These are phyloP conservation scores for Colletotrichum horii DNA, from an alignment of 2,329 filamentous ascomycete species.

Conservation along the genomic window DNA sequence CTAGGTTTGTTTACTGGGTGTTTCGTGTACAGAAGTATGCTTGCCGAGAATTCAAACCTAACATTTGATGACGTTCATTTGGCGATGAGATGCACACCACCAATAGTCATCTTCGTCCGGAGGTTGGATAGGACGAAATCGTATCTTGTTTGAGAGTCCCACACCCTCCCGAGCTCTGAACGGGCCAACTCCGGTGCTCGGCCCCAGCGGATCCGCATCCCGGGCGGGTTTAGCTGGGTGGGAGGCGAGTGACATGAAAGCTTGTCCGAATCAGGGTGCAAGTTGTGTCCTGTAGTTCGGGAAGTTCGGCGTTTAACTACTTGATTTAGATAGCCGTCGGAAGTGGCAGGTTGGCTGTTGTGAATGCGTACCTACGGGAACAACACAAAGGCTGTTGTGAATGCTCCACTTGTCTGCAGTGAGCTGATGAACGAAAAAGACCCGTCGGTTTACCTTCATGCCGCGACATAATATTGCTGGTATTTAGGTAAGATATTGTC, in stretches of 20 bases:
- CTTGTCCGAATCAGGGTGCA: neutral
- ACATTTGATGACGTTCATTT: neutral
- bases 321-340: neutral
- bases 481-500: too few relatives aligned
- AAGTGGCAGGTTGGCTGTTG: neutral
- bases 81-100: neutral
- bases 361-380: neutral
- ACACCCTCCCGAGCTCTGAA: neutral
- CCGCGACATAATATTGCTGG: too few relatives aligned
- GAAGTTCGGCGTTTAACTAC: neutral
- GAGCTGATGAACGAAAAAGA: rapidly evolving
- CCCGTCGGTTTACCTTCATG: neutral
- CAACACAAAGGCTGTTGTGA: neutral
- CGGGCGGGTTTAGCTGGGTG: neutral
- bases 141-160: neutral
- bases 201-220: neutral
- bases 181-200: neutral
- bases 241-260: neutral
- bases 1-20: neutral
- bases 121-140: neutral
- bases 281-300: neutral
- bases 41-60: neutral
- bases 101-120: neutral
- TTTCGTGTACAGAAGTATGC: neutral
- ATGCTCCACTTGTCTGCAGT: rapidly evolving